Conservation (phyloP, 2,329 filamentous ascomycete species). For the Talaromyces sp. region DNA sequence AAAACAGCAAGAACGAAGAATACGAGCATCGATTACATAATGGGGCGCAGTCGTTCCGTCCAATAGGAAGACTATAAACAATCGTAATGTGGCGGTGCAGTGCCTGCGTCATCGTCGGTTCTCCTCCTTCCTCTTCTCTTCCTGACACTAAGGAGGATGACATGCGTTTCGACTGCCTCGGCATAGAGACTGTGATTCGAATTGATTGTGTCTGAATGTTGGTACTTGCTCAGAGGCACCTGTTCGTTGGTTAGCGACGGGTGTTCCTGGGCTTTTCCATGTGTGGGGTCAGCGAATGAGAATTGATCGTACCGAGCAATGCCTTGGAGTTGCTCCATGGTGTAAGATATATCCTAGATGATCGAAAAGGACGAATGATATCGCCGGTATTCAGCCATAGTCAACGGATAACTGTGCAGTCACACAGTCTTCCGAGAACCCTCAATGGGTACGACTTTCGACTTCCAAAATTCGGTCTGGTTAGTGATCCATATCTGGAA, state of each 20-base stretch:
- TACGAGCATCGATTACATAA: neutral
- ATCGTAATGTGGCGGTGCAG: neutral
- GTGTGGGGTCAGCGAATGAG: neutral
- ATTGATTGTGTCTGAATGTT: neutral
- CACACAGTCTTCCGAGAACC: neutral
- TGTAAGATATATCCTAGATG: neutral
- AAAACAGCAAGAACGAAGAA: neutral
- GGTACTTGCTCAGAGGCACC: neutral
- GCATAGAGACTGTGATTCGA: neutral
- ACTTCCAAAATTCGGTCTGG: neutral
- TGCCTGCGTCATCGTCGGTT: neutral
- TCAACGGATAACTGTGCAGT: neutral
- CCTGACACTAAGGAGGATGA: neutral
- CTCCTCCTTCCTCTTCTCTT: neutral
- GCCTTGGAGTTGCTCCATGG: neutral
- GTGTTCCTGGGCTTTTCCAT: neutral
- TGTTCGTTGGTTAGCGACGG: neutral
- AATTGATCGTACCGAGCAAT: neutral
- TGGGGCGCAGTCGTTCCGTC: neutral
- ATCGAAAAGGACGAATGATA: neutral
- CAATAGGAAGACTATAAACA: neutral
- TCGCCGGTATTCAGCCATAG: neutral
- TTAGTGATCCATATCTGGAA: no score
- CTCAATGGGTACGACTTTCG: neutral
- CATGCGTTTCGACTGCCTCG: neutral